Base-by-base conservation (phyloP, 495 filamentous ascomycete species). In the Xylaria grammica region DNA sequence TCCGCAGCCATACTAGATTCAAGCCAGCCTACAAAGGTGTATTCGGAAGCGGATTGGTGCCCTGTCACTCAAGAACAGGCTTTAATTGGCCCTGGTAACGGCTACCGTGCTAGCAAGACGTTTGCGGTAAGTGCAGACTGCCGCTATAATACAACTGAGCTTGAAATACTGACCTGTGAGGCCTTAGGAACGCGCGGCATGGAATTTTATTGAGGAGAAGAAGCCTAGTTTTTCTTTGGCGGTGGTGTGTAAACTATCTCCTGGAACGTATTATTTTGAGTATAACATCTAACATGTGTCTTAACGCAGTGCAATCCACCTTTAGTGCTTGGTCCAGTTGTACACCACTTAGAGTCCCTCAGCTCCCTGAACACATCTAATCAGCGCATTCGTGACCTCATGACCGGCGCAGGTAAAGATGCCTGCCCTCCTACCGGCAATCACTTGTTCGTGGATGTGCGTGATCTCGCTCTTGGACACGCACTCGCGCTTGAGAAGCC, bases 121-220 rank as follows among this genome's bases (percentile, higher is more conserved):
- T 56, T 56, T 42, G 53, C 53, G 11, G 34, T 50, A 29, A 26
- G 48, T 46, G n/a, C n/a, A n/a, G n/a, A n/a, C 32, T 4, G 32
- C 5, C 11, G 32, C 11, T 36, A 4, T 36, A 4, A 36, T 36
- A 5, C 32, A n/a, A 36, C 32, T 36, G 32, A 36, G 11, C 32
- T 11, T 36, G 11, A 11, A 36, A 36, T 11, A 36, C 32, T 36
- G 32, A 36, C 32, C 32, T 11, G n/a, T n/a, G 11, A 36, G 32
- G 32, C 4, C 11, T 11, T 29, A 56, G 53, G 53, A 56, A 42
- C 53, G 53, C 24, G 90, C 91, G 2, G 91, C 91, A 0, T 95
- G 91, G 91, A 86, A 93, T 7, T 93, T 93, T 69, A 77, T 93
- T 4, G 86, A 91, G 75, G 86, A 88, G 50, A 88, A 92, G 74